Conservation (phyloP, 2,329 filamentous ascomycete genomes). For the Colletotrichum chrysophilum region DNA sequence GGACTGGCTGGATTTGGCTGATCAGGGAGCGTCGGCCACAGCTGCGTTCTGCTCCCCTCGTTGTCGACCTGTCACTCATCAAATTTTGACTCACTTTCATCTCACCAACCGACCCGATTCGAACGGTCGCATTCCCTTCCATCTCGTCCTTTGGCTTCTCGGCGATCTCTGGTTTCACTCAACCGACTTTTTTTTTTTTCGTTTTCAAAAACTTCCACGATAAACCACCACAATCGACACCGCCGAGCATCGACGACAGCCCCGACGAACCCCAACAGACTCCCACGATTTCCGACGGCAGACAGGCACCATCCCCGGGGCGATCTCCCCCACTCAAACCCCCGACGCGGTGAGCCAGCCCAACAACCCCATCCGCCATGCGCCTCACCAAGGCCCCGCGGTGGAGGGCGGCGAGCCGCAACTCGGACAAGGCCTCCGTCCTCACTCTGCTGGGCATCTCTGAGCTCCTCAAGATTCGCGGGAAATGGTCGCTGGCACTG, state of each 20-base stretch:
- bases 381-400: constrained; percentile 14
- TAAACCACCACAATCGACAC: background rate
- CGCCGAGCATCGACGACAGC: background rate
- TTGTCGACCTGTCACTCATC: background rate
- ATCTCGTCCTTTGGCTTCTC: background rate
- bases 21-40: background rate
- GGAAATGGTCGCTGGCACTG: constrained; percentile 19
- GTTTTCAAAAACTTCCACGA: background rate
- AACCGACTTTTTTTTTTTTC: background rate
- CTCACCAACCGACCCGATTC: background rate
- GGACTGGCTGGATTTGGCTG: constrained; percentile 6
- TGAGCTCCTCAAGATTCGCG: constrained; percentile 19
- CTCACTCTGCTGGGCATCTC: constrained; percentile 17
- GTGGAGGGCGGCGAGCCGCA: constrained; percentile 22
- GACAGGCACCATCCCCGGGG: background rate
- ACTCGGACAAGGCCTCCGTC: constrained; percentile 15
- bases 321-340: background rate
- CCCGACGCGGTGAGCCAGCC: constrained; percentile 20
- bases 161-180: background rate
- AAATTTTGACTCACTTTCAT: constrained; percentile 17
- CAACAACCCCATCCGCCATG: constrained; percentile 17
- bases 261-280: background rate
- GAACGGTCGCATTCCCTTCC: background rate
- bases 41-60: background rate
- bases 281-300: background rate